A percentile compares a stretch with the other conserved stretches of the same genome.
Conservation (phyloP, 495 filamentous ascomycete species). For the Neurospora tetraspora region DNA sequence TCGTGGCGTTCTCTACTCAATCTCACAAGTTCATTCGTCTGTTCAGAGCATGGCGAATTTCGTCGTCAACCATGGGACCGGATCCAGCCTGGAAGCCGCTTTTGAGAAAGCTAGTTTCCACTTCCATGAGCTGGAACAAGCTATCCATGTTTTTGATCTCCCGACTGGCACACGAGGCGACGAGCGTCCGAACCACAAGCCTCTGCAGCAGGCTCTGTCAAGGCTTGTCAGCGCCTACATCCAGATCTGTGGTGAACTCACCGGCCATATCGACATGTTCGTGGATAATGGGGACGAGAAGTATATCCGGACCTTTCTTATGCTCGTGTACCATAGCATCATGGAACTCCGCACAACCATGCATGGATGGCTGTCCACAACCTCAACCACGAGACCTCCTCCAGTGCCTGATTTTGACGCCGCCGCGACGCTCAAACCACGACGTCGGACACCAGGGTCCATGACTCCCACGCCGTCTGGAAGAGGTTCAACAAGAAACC, state of each 20-base stretch:
- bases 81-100: constrained; percentile 62
- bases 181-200: constrained; percentile 42
- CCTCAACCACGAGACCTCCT: not conserved
- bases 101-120: constrained; percentile 65
- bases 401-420: constrained; percentile 7
- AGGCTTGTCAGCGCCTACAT: constrained; percentile 65
- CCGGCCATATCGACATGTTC: constrained; percentile 54
- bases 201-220: constrained; percentile 48
- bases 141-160: constrained; percentile 52
- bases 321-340: constrained; percentile 66
- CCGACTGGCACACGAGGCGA: constrained; percentile 39
- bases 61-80: constrained; percentile 54
- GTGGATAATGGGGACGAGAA: constrained; percentile 60
- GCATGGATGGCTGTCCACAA: constrained; percentile 1
- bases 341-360: constrained; percentile 53
- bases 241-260: constrained; percentile 57
- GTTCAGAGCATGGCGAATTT: constrained; percentile 54
- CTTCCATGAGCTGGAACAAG: constrained; percentile 62
- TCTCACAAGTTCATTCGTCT: constrained; percentile 64
- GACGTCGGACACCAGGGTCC: not conserved
- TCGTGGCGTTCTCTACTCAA: constrained; percentile 76
- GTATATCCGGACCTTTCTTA: constrained; percentile 67
- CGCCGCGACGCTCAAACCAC: constrained; percentile 17
- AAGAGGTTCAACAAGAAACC: not conserved
- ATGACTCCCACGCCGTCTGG: not conserved